Conservation (phyloP, 495 filamentous ascomycete species). For the Podospora pseudoanserina region DNA sequence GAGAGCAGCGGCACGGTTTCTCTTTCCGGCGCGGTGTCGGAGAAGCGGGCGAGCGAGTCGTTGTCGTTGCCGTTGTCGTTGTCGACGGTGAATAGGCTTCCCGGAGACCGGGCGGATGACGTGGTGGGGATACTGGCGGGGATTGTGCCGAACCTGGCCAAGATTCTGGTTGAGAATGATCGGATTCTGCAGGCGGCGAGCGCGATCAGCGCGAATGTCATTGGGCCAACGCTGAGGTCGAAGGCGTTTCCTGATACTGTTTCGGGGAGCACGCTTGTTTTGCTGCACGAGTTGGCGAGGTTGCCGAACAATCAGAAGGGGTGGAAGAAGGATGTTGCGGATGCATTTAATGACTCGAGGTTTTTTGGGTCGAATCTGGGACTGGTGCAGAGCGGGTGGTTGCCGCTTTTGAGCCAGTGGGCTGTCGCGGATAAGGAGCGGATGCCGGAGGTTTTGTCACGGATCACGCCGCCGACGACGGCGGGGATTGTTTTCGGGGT, state of each 20-base stretch:
- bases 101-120: constrained; percentile 59
- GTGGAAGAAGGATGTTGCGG: constrained; percentile 89
- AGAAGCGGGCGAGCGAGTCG: constrained; percentile 26
- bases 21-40: constrained; percentile 25
- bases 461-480: constrained; percentile 81
- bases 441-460: constrained; percentile 71
- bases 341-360: constrained; percentile 84
- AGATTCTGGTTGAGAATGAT: constrained; percentile 81
- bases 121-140: constrained; percentile 73
- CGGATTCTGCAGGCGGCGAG: constrained; percentile 71
- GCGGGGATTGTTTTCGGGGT: constrained; percentile 98
- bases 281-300: constrained; percentile 73
- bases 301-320: constrained; percentile 76
- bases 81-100: constrained; percentile 29
- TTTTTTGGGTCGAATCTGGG: constrained; percentile 69
- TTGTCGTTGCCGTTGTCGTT: constrained; percentile 20
- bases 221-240: constrained; percentile 77
- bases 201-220: constrained; percentile 76
- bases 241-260: constrained; percentile 88
- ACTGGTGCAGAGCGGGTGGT: constrained; percentile 70
- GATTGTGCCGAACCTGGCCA: constrained; percentile 79
- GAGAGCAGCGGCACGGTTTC: constrained; percentile 23
- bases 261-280: constrained; percentile 60
- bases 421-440: constrained; percentile 80
- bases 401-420: constrained; percentile 80